Evolutionary conservation across 306 rosid species (phyloP).

Genomic region (Pyrus bretschneideri): DNA sequence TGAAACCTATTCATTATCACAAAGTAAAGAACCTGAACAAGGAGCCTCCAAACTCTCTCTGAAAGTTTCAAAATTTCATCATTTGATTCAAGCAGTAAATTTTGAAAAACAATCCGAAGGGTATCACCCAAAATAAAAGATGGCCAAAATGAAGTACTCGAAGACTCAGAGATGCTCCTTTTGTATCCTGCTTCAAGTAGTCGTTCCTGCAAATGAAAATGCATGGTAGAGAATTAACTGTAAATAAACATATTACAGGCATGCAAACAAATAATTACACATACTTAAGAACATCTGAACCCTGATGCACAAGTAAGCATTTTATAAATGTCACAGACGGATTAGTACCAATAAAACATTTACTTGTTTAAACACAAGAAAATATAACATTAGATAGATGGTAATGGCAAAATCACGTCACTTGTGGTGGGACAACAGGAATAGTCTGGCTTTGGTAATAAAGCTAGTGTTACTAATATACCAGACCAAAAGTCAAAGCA

Average conservation of each 20-base stretch:
- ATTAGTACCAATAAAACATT: not conserved
- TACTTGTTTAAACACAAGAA: not conserved
- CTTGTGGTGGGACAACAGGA: not conserved
- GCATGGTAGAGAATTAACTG: not conserved
- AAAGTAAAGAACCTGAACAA: conserved; percentile 60
- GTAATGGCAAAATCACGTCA: not conserved
- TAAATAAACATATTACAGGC: not conserved
- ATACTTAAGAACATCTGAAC: not conserved
- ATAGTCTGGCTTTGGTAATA: not conserved
- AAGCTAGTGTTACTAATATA: not conserved
- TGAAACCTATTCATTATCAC: not conserved
- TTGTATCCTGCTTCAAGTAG: conserved; percentile 89
- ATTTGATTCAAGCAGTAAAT: conserved; percentile 84
- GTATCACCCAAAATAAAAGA: conserved; percentile 84
- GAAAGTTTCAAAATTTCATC: conserved; percentile 80
- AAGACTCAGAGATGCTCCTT: conserved; percentile 46
- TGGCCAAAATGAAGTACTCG: conserved; percentile 76
- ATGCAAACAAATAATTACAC: not conserved
- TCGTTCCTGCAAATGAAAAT: conserved; percentile 67
- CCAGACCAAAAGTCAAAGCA: not conserved
- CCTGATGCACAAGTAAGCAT: not conserved
- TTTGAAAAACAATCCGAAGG: conserved; percentile 87
- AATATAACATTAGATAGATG: not conserved
- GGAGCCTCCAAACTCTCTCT: conserved; percentile 95
- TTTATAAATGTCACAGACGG: not conserved